Percentiles rank a stretch among this genome's conserved stretches.
Conservation (phyloP, 176 grass and related monocot genomes). For the Saccharum officinarum region DNA sequence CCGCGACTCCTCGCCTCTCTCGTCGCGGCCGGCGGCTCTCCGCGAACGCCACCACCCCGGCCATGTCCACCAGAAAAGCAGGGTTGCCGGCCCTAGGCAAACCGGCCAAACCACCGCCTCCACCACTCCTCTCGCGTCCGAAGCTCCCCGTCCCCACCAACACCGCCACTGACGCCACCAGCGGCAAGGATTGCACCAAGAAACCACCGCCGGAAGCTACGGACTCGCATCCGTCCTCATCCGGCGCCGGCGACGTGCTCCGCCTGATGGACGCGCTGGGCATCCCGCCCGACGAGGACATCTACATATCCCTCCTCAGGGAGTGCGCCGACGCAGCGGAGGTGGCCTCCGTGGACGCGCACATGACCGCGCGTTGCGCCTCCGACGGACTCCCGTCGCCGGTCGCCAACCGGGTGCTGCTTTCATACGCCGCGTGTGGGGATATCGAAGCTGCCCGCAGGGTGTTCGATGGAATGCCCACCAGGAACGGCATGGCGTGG, state of each 20-base stretch:
- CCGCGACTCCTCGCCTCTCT: not conserved
- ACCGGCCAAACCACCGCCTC: conserved; percentile 23
- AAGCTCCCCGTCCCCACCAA: conserved; percentile 36
- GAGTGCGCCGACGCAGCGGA: conserved; percentile 57
- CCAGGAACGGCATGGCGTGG: conserved; percentile 56
- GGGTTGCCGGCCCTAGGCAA: conserved; percentile 11
- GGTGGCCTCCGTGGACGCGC: conserved; percentile 51
- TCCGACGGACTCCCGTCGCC: not conserved
- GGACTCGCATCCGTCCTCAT: not conserved
- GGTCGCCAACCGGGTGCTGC: conserved; percentile 67
- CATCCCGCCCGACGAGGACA: conserved; percentile 64
- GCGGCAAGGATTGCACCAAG: not conserved
- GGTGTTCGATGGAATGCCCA: conserved; percentile 65
- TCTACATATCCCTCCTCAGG: conserved; percentile 73
- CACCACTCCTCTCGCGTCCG: conserved; percentile 37
- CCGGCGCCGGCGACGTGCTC: conserved; percentile 56
- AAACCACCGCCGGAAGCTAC: not conserved
- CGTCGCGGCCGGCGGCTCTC: not conserved
- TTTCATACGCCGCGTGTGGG: conserved; percentile 41
- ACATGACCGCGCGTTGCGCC: not conserved
- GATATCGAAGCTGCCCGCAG: conserved; percentile 14
- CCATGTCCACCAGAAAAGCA: not conserved
- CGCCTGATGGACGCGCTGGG: conserved; percentile 60
- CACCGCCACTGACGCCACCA: not conserved
- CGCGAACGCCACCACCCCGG: not conserved